phyloP scores from a whole-genome alignment of 1,139 yeast species.

The Debaryomyces subglobosus region DNA sequence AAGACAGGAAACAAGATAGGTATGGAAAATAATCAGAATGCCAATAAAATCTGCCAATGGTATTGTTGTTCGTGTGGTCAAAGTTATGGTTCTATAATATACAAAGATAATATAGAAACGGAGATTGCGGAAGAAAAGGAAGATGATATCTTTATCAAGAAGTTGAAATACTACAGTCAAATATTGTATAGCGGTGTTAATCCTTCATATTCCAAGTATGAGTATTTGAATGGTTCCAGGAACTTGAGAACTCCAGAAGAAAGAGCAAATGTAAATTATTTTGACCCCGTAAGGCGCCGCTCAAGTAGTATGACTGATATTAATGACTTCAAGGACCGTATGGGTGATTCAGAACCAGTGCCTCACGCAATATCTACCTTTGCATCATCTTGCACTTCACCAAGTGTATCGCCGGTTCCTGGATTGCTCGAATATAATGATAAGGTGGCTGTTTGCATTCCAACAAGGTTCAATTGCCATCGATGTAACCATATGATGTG shows the following conservation, averaged over 20 bases:
- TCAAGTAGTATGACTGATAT: conserved; percentile 6
- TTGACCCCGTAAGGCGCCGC: conserved; percentile 1
- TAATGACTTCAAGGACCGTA: not conserved
- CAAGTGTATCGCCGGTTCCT: not conserved
- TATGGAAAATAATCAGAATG: conserved; percentile 4
- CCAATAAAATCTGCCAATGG: conserved; percentile 52
- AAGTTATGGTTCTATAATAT: conserved; percentile 46
- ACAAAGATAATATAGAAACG: conserved; percentile 20
- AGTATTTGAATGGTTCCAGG: not conserved
- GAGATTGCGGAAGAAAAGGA: conserved; percentile 4
- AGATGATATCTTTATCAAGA: conserved; percentile 14
- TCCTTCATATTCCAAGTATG: conserved; percentile 8
- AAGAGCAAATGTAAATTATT: not conserved
- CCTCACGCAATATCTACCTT: not conserved
- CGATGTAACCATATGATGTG: conserved; percentile 59
- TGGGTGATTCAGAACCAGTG: not conserved
- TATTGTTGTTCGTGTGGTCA: conserved; percentile 58
- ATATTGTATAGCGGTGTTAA: conserved; percentile 27
- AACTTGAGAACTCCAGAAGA: conserved; percentile 1
- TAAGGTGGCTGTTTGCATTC: conserved; percentile 15
- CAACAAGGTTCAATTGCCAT: conserved; percentile 46
- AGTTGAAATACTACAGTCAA: conserved; percentile 34
- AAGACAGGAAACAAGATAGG: not conserved
- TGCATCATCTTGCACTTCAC: not conserved
- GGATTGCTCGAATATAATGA: conserved; percentile 4